Evolutionary conservation across 2,329 filamentous ascomycete genomes (phyloP).

Genomic region (Fonsecaea nubica): DNA sequence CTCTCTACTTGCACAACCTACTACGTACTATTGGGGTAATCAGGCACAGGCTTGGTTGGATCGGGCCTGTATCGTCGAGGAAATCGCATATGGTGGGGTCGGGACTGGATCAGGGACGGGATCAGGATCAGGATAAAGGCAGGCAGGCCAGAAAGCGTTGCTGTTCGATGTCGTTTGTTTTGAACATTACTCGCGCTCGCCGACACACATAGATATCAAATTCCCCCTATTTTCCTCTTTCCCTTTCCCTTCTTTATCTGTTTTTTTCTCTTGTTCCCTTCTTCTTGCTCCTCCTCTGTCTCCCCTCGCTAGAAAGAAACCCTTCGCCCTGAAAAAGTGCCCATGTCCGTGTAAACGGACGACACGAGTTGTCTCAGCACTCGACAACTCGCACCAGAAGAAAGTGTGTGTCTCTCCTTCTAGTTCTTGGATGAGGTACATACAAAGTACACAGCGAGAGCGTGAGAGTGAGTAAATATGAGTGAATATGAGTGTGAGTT

Average conservation of each 20-base stretch:
- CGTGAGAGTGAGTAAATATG: too few species aligned
- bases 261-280: not conserved
- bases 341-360: too few species aligned
- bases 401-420: not conserved
- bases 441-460: too few species aligned
- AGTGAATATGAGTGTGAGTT: too few species aligned
- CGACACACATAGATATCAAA: not conserved
- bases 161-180: not conserved
- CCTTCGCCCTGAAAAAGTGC: not conserved
- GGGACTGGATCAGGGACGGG: not conserved
- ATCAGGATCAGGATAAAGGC: not conserved
- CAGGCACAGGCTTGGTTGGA: not conserved
- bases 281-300: not conserved
- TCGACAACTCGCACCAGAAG: too few species aligned
- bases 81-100: too few species aligned
- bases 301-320: not conserved
- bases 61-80: not conserved
- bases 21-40: conserved; percentile 1
- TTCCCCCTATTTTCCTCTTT: too few species aligned
- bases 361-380: too few species aligned
- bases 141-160: not conserved
- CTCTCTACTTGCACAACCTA: not conserved
- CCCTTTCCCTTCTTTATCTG: too few species aligned
- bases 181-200: too few species aligned
- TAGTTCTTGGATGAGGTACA: not conserved